Percentiles rank a stretch among this genome's conserved stretches.
phyloP scores from a whole-genome alignment of 768 basidiomycete genomes.

The Rhodotorula babjevae region DNA sequence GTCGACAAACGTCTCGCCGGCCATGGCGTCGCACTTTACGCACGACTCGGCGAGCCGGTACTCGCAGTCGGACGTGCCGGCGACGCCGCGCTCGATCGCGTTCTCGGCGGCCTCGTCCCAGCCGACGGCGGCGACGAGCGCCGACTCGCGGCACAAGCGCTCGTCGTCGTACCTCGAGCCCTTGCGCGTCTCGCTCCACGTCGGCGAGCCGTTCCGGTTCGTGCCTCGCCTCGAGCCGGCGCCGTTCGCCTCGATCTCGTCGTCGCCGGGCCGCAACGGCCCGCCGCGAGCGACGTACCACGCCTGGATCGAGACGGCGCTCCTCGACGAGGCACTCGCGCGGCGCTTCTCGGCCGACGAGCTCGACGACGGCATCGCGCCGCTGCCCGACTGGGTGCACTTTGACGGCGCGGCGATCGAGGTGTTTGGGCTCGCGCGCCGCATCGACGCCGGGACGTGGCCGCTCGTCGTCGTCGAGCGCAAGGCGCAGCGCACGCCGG shows the following conservation, averaged over 20 bases:
- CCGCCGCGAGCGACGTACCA: slow-evolving; percentile 28
- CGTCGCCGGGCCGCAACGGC: slow-evolving; percentile 34
- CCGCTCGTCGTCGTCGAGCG: slow-evolving; percentile 29
- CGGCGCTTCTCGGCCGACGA: slow-evolving; percentile 17
- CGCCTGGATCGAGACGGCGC: slow-evolving; percentile 19
- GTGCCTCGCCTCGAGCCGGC: slow-evolving; percentile 33
- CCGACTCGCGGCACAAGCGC: slow-evolving; percentile 8
- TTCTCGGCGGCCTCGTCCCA: background rate
- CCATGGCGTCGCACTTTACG: background rate
- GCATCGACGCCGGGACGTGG: slow-evolving; percentile 9
- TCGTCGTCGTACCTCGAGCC: slow-evolving; percentile 21
- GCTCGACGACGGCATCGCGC: background rate
- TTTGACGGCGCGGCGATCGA: slow-evolving; percentile 38
- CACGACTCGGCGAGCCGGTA: slow-evolving; percentile 1
- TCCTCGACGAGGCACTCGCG: slow-evolving; percentile 3
- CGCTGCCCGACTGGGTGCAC: slow-evolving; percentile 37
- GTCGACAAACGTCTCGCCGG: slow-evolving; percentile 9
- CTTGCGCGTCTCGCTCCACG: slow-evolving; percentile 18
- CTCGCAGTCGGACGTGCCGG: slow-evolving; percentile 10
- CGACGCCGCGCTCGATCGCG: slow-evolving; percentile 18
- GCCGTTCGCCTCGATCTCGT: slow-evolving; percentile 32
- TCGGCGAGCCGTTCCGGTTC: slow-evolving; percentile 38
- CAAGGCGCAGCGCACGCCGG: slow-evolving; percentile 28
- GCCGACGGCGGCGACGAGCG: background rate
- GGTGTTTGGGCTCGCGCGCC: slow-evolving; percentile 26